Conservation (phyloP, 2,329 filamentous ascomycete genomes). For the Paramyrothecium roridum region DNA sequence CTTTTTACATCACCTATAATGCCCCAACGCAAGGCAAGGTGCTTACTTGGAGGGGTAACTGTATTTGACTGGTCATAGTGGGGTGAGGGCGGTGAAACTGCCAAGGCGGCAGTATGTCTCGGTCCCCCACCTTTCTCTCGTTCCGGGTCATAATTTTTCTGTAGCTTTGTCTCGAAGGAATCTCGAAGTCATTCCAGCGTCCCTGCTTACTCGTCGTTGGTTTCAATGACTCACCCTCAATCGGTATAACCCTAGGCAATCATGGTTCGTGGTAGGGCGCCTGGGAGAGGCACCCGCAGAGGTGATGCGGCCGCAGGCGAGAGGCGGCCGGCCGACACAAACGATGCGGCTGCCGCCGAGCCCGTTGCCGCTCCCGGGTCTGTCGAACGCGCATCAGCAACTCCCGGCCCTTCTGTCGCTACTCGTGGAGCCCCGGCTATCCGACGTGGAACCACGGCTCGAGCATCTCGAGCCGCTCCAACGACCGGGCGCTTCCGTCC, state of each 20-base stretch:
- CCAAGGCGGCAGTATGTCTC: constrained; percentile 22
- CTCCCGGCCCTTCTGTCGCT: constrained; percentile 10
- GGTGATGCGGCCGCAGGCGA: constrained; percentile 11
- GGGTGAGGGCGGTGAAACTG: constrained; percentile 11
- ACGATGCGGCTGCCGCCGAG: constrained; percentile 12
- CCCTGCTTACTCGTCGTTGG: not conserved
- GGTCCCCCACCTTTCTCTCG: constrained; percentile 28
- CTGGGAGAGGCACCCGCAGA: constrained; percentile 27
- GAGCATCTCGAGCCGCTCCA: constrained; percentile 29
- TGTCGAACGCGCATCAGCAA: constrained; percentile 11
- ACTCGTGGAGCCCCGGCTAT: constrained; percentile 19
- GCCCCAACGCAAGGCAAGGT: no score
- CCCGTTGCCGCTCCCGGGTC: constrained; percentile 11
- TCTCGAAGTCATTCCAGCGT: constrained; percentile 8
- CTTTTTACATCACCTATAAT: no score
- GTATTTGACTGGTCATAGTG: not conserved
- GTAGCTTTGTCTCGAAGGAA: constrained; percentile 18
- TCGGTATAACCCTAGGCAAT: not conserved
- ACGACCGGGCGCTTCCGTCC: constrained; percentile 40
- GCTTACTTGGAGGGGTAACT: not conserved
- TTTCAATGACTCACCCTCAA: not conserved
- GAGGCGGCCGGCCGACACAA: constrained; percentile 5
- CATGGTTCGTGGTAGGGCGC: constrained; percentile 30
- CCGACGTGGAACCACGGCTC: constrained; percentile 28
- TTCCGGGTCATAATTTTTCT: constrained; percentile 23